Conservation (phyloP, 352 stramenopile genomes). For the Phytophthora hibernalis region DNA sequence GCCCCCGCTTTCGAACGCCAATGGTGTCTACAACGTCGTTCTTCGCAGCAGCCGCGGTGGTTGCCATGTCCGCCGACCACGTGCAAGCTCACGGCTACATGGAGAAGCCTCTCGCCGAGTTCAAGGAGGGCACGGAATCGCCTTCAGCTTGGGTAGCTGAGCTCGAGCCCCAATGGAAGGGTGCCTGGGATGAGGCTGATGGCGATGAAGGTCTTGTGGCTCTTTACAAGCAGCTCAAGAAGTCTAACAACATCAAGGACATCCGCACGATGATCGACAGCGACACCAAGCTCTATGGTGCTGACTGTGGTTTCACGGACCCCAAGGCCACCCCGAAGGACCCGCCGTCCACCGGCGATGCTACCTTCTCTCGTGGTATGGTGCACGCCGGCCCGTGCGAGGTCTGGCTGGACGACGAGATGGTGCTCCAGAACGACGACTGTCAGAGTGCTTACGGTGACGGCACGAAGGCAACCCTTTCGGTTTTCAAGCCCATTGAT, state of each 20-base stretch:
- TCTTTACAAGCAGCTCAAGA: conserved; percentile 35
- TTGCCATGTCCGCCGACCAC: conserved; percentile 11
- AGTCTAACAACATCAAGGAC: conserved; percentile 31
- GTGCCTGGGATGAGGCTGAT: conserved; percentile 28
- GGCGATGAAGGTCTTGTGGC: conserved; percentile 21
- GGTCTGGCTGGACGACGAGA: conserved; percentile 41
- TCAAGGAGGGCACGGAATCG: conserved; percentile 20
- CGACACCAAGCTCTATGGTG: conserved; percentile 34
- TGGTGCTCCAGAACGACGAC: conserved; percentile 43
- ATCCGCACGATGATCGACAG: conserved; percentile 38
- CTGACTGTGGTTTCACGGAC: conserved; percentile 37
- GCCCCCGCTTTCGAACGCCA: background rate
- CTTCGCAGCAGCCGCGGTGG: background rate
- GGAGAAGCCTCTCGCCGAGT: conserved; percentile 31
- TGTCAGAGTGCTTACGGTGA: conserved; percentile 37
- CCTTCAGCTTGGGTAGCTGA: conserved; percentile 31
- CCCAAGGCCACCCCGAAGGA: conserved; percentile 28
- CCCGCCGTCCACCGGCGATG: conserved; percentile 23
- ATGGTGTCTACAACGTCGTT: conserved; percentile 28
- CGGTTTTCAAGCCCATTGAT: conserved; percentile 44
- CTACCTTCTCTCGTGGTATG: conserved; percentile 40
- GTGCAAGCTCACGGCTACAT: conserved; percentile 32
- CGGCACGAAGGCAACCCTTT: conserved; percentile 28
- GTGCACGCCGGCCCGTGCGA: conserved; percentile 38
- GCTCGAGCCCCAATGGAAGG: conserved; percentile 31